Conservation (phyloP, 441 rosid genomes). For the Euphorbia schlechtendalii region DNA sequence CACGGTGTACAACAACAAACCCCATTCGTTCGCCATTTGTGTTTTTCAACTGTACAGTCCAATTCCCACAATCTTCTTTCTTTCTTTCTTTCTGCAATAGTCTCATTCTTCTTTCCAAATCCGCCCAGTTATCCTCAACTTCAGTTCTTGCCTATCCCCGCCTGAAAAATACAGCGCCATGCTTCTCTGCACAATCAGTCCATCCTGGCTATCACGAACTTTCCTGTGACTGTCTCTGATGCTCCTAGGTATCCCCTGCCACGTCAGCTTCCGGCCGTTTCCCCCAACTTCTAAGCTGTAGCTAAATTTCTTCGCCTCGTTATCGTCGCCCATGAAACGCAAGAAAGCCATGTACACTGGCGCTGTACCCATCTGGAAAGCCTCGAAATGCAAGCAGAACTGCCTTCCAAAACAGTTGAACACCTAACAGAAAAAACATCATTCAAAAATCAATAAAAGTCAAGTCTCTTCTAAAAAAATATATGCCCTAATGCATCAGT, state of each 20-base stretch:
- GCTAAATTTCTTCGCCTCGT: conserved; percentile 58
- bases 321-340: conserved; percentile 73
- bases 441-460: too few species aligned
- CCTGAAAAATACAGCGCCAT: conserved; percentile 75
- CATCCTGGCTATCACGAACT: conserved; percentile 70
- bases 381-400: conserved; percentile 73
- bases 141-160: conserved; percentile 61
- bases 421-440: conserved; percentile 33
- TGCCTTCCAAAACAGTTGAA: conserved; percentile 70
- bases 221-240: conserved; percentile 64
- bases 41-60: conserved; percentile 29
- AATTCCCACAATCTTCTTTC: too few species aligned
- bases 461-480: too few species aligned
- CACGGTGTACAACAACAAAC: conserved; percentile 7
- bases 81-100: too few species aligned
- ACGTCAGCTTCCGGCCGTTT: conserved; percentile 53
- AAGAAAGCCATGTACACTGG: conserved; percentile 71
- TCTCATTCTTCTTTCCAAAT: conserved; percentile 64
- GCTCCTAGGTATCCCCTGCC: conserved; percentile 76
- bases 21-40: conserved; percentile 10
- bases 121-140: conserved; percentile 64
- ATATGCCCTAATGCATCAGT: too few species aligned
- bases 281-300: conserved; percentile 79
- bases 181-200: conserved; percentile 59
- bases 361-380: conserved; percentile 62